These are phyloP conservation scores for Lasiosphaeris hirsuta DNA, from an alignment of 495 filamentous ascomycete genomes.

Conservation along the genomic window DNA sequence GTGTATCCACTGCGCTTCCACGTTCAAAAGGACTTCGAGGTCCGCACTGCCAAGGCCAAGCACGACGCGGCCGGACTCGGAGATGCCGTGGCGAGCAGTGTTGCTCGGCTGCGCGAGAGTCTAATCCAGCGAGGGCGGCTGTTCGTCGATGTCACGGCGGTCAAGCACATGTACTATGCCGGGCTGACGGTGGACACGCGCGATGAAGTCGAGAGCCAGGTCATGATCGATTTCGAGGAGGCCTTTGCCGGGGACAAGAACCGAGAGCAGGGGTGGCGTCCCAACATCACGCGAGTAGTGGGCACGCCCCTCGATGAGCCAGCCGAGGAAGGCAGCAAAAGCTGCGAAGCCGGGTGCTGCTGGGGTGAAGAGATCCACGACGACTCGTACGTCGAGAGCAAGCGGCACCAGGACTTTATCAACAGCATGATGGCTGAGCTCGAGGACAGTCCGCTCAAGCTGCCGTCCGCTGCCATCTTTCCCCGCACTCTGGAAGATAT, in stretches of 20 bases:
- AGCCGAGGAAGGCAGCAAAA: background rate
- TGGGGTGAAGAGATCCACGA: constrained; percentile 18
- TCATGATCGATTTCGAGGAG: constrained; percentile 42
- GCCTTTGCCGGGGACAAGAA: constrained; percentile 26
- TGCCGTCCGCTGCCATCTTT: constrained; percentile 21
- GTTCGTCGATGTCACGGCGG: constrained; percentile 28
- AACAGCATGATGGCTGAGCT: constrained; percentile 17
- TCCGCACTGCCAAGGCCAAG: too few relatives aligned
- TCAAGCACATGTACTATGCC: constrained; percentile 38
- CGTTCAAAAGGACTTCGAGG: background rate
- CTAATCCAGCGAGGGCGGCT: constrained; percentile 32
- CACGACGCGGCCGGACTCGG: too few relatives aligned
- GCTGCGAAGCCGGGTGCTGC: constrained; percentile 27
- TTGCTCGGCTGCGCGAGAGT: constrained; percentile 13
- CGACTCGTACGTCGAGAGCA: constrained; percentile 33
- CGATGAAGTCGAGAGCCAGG: constrained; percentile 44
- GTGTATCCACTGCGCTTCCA: constrained; percentile 36
- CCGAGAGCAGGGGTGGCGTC: constrained; percentile 11
- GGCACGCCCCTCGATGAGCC: background rate
- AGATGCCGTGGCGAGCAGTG: background rate
- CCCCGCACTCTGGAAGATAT: constrained; percentile 13
- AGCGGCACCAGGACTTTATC: constrained; percentile 30
- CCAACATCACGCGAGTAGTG: constrained; percentile 3
- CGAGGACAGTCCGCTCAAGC: background rate
- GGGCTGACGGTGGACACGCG: constrained; percentile 28